Base-by-base conservation (phyloP, 2,329 filamentous ascomycete genomes). In the Aspergillus alliaceus region DNA sequence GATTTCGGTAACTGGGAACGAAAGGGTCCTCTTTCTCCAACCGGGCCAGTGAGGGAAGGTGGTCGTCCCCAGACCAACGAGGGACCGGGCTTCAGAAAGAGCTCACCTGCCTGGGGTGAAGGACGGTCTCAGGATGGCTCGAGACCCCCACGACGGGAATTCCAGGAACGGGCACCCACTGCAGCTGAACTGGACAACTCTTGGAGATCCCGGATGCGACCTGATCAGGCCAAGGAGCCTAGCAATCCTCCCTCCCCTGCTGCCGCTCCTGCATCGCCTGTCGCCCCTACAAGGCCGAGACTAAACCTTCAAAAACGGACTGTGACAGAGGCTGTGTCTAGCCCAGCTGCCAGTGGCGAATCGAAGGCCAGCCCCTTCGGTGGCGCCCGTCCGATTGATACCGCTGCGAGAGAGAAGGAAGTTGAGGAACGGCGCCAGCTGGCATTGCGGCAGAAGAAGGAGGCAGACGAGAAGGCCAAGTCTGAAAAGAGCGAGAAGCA, bases 1-100 rank as follows among this genome's bases (percentile, higher is more conserved):
- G 90, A 96, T 72, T 89, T 95, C 64, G 84, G 86, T 65, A 96
- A 91, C 76, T 99, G 95, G 95, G 93, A 97, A 77, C 90, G 95
- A 67, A 95, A 90, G 72, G 95, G 95, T 12, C 95, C 95, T 35
- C 82, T 98, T 55, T 90, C 93, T 40, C 91, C 93, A 22, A 76
- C 81, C 79, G 64, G 81, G 24, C 73, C 78, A 29, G 75, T 70
- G 53, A 75, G 85, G 59, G 85, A 86, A 65, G 83, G 83, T 54
- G 85, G 85, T 56, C 81, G 86, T 61, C 78, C 82, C 58, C 77
- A 80, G 61, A 84, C 79, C 72, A 83, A 81, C 59, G 86, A 91
- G 55, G 85, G 84, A 58, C 79, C 84, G 49, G 65, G 82, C 67
- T 84, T 86, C 77, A 82, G 88, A 62, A 83, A 81, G 69, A 80